A percentile compares a stretch with the other conserved stretches of the same genome.
Evolutionary conservation across 2,329 filamentous ascomycete genomes (phyloP).

Genomic region (Colletotrichum trifolii): DNA sequence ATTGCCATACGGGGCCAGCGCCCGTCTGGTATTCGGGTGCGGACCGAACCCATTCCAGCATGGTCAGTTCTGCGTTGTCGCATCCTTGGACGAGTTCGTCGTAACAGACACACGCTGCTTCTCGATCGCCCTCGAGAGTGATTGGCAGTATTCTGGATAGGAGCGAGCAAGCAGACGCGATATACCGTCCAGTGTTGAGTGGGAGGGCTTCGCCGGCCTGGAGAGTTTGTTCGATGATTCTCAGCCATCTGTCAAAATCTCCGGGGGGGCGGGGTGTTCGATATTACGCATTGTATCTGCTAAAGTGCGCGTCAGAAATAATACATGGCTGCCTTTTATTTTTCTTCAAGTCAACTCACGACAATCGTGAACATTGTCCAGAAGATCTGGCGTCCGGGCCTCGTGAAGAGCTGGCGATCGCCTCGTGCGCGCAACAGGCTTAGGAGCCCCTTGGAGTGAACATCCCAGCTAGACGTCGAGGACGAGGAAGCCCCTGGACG

Average conservation of each 20-base stretch:
- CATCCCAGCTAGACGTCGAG: conserved; percentile 44
- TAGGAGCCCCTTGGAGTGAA: conserved; percentile 50
- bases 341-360: conserved; percentile 41
- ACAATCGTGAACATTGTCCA: conserved; percentile 53
- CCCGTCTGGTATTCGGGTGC: conserved; percentile 41
- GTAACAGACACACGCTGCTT: conserved; percentile 20
- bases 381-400: conserved; percentile 45
- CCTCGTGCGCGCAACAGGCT: conserved; percentile 51
- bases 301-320: conserved; percentile 31
- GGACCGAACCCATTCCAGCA: conserved; percentile 43
- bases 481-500: neutral
- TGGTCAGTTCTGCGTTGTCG: conserved; percentile 44
- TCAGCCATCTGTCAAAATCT: conserved; percentile 50
- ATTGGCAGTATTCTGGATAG: conserved; percentile 27
- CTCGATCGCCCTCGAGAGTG: neutral
- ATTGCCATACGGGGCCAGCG: conserved; percentile 34
- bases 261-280: conserved; percentile 48
- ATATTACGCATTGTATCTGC: conserved; percentile 52
- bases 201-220: conserved; percentile 26
- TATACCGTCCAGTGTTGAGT: conserved; percentile 13
- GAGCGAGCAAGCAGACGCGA: conserved; percentile 21
- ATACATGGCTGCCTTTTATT: no score
- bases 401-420: conserved; percentile 39
- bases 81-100: conserved; percentile 37
- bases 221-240: conserved; percentile 38